A percentile compares a stretch with the other conserved stretches of the same genome.
Evolutionary conservation across 2,329 filamentous ascomycete genomes (phyloP).

Genomic region (Ceratocystis smalleyi): DNA sequence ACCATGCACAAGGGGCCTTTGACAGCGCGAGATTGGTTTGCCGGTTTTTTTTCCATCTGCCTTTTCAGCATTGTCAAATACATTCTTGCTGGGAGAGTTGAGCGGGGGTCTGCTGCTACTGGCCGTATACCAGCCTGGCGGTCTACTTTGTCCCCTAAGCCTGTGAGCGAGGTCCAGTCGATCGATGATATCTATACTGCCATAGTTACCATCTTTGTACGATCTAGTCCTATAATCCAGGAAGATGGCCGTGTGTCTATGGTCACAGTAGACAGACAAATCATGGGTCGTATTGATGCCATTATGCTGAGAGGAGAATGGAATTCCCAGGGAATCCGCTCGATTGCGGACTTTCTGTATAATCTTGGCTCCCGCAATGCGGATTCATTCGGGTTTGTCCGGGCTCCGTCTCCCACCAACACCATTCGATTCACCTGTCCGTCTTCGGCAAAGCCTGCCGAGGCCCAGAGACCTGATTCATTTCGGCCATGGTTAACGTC

Average conservation of each 20-base stretch:
- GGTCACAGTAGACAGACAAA: constrained; percentile 31
- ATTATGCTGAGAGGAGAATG: constrained; percentile 35
- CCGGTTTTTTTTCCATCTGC: constrained; percentile 39
- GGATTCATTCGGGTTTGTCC: constrained; percentile 24
- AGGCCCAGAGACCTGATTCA: background rate
- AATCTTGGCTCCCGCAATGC: constrained; percentile 29
- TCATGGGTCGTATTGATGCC: constrained; percentile 30
- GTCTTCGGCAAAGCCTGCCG: background rate
- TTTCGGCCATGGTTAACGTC: constrained; percentile 11
- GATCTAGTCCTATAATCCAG: constrained; percentile 30
- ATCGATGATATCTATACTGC: constrained; percentile 38
- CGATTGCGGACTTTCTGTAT: constrained; percentile 36
- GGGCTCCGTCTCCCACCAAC: background rate
- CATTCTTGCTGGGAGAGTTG: constrained; percentile 27
- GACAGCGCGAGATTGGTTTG: constrained; percentile 33
- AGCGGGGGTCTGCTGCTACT: constrained; percentile 28
- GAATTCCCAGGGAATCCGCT: constrained; percentile 31
- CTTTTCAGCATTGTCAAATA: constrained; percentile 43
- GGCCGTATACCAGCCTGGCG: constrained; percentile 1
- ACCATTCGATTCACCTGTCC: background rate
- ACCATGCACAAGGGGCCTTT: constrained; percentile 27
- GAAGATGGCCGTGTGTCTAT: constrained; percentile 30
- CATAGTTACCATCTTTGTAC: constrained; percentile 34
- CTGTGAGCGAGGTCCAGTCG: constrained; percentile 15
- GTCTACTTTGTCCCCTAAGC: constrained; percentile 17